Evolutionary conservation across 208 protist species (phyloP), one percentile per base, ranked within the genome.

Genomic region (Angomonas deanei): DNA sequence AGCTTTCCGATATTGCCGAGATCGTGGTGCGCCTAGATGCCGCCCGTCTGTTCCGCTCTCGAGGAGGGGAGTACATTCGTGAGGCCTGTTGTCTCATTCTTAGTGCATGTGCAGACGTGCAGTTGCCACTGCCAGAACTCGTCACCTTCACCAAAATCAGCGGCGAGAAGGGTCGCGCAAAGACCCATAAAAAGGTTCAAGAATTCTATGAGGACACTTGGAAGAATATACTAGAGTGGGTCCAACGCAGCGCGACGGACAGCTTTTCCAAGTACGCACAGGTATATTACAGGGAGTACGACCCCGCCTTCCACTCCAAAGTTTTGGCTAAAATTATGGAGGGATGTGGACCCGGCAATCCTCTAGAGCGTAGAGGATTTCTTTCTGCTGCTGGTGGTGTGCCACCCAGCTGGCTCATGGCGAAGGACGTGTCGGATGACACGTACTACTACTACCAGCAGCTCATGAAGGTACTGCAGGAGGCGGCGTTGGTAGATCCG

Each of bases 21-120:
- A 60, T 98, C 23, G 68, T 94, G 33, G 77, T 82, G 19, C 74
- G 80, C 10, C 64, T 98, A 17, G 96, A 98, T 65, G 78, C 84
- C 28, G 83, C 84, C 30, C 88, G 91, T n/a, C 72, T 98, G 50
- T 99, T 97, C 70, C 82, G 94, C 65, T 91, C 93, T 1, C 88
- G 94, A 38, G 97, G 97, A 38, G 97, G 96, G n/a, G 88, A 95
- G 64, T 84, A 92, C 39, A 82, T 98, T 28, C 86, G 97, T 38
- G 76, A 91, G 24, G 96, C 93, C 15, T 88, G 91, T 59, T 98
- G 93, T 65, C 61, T 66, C 19, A 66, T 98, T 46, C 76, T 98
- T 33, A 62, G 90, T 28, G 74, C 82, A 6, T 80, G 96, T 19
- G 84, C 94, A 15, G 34, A 46, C 4, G 64, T 70, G 33, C 46